Percentiles rank a stretch among this genome's conserved stretches.
These are phyloP conservation scores for Epichloe scottii DNA, from an alignment of 2,329 filamentous ascomycete species.

Conservation along the genomic window DNA sequence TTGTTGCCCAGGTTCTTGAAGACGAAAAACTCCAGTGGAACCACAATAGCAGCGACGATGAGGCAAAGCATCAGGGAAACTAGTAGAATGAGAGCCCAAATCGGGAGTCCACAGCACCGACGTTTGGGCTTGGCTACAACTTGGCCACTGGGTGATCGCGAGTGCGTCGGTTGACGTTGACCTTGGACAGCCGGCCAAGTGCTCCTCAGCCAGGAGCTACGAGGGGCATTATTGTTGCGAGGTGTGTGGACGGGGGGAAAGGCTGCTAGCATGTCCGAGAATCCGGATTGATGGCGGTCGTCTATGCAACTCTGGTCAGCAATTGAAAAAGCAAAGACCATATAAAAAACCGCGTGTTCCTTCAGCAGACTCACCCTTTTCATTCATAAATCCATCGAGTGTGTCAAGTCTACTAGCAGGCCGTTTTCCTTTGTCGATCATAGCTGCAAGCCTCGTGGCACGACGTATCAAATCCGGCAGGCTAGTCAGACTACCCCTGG, in stretches of 20 bases:
- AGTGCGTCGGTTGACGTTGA: constrained; percentile 8
- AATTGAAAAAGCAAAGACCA: background rate
- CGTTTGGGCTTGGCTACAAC: constrained; percentile 25
- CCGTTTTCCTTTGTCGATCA: constrained; percentile 70
- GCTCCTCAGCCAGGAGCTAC: constrained; percentile 30
- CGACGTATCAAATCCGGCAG: constrained; percentile 81
- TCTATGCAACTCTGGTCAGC: constrained; percentile 14
- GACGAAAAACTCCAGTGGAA: constrained; percentile 59
- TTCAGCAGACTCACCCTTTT: constrained; percentile 23
- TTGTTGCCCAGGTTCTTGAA: constrained; percentile 38
- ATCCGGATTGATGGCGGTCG: constrained; percentile 36
- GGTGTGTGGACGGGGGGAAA: constrained; percentile 49
- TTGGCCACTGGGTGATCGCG: constrained; percentile 6
- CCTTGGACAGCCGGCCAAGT: constrained; percentile 37
- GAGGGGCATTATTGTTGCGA: constrained; percentile 29
- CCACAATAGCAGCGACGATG: constrained; percentile 67
- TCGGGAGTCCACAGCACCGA: constrained; percentile 71
- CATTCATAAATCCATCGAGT: constrained; percentile 36
- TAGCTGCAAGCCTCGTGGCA: constrained; percentile 73
- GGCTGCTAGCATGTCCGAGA: constrained; percentile 54
- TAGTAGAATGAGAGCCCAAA: constrained; percentile 62
- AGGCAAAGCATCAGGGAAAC: constrained; percentile 55
- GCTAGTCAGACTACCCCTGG: constrained; percentile 81
- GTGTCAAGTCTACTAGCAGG: constrained; percentile 47
- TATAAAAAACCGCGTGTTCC: background rate